phyloP scores from a whole-genome alignment of 345 rosid genomes.

The Corymbia maculata region DNA sequence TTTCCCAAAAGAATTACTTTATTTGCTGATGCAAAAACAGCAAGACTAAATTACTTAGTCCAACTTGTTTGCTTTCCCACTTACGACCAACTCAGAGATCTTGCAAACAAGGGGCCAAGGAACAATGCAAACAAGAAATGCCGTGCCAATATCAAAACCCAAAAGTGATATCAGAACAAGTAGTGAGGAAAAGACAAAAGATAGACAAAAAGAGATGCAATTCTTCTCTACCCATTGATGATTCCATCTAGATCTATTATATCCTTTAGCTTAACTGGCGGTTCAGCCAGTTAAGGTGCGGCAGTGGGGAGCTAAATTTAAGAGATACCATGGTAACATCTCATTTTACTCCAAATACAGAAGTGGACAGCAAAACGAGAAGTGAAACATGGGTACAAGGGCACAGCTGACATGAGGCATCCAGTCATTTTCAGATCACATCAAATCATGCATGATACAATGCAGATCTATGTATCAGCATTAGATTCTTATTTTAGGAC shows the following conservation, averaged over 20 bases:
- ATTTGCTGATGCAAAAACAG: neutral
- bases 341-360: neutral
- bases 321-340: neutral
- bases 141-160: neutral
- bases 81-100: neutral
- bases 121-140: neutral
- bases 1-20: neutral
- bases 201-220: neutral
- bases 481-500: neutral
- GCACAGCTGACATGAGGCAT: neutral
- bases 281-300: neutral
- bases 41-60: neutral
- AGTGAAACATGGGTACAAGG: neutral
- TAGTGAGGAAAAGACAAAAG: neutral
- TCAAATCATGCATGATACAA: neutral
- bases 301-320: neutral
- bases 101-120: neutral
- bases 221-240: neutral
- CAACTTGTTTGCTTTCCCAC: neutral
- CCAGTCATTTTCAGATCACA: neutral
- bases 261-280: neutral
- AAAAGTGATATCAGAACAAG: neutral
- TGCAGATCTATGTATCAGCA: neutral
- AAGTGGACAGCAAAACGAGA: neutral
- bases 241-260: neutral